Percentiles rank a stretch among this genome's conserved stretches.
Conservation (phyloP, 306 rosid species). For the Glycine tomentella region DNA sequence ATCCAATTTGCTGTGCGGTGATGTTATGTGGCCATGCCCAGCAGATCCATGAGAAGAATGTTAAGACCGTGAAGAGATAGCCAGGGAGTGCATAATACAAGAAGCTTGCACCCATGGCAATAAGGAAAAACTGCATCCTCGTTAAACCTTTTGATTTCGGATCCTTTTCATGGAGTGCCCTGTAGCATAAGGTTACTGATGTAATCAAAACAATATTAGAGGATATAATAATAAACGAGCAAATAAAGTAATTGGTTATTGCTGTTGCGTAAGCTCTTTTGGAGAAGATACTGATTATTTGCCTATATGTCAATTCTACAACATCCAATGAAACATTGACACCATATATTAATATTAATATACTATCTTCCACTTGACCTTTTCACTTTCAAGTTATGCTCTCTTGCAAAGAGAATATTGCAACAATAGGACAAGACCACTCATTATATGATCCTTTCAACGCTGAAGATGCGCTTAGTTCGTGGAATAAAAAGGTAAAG, state of each 20-base stretch:
- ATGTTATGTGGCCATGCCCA: constrained; percentile 92
- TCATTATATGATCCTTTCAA: constrained; percentile 51
- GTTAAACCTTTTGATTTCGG: constrained; percentile 65
- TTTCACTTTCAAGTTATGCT: constrained; percentile 41
- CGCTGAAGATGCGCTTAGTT: constrained; percentile 50
- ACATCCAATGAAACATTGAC: constrained; percentile 42
- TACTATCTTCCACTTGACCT: constrained; percentile 41
- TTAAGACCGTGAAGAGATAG: constrained; percentile 73
- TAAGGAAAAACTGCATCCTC: constrained; percentile 81
- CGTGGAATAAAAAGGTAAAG: background rate
- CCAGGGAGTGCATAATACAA: constrained; percentile 90
- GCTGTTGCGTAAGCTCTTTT: constrained; percentile 44
- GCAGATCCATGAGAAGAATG: constrained; percentile 99
- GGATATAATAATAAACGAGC: constrained; percentile 33
- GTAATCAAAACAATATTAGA: constrained; percentile 42
- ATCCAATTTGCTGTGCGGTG: constrained; percentile 96
- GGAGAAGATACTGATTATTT: constrained; percentile 41
- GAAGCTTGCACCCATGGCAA: constrained; percentile 81
- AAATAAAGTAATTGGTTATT: constrained; percentile 32
- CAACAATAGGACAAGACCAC: constrained; percentile 46
- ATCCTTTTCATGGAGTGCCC: constrained; percentile 98
- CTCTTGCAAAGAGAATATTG: constrained; percentile 48
- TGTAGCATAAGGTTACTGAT: constrained; percentile 50
- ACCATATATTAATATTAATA: background rate
- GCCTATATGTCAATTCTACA: constrained; percentile 47